Conservation (phyloP, 495 filamentous ascomycete species). For the Penicillium soppii region DNA sequence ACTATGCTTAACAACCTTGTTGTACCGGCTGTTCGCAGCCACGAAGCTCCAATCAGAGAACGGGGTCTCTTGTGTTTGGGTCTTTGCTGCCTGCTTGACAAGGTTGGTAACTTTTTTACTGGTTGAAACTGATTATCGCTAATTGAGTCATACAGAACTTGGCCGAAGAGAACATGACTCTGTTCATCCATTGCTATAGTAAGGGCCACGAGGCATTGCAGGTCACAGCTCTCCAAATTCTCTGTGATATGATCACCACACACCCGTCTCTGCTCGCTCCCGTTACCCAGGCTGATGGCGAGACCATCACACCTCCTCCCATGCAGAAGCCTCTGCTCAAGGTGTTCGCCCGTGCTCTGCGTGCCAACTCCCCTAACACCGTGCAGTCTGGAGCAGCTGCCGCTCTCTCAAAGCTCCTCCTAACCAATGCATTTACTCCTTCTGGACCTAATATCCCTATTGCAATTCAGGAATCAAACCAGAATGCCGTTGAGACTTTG, state of each 20-base stretch:
- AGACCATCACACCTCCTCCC: slow-evolving; percentile 38
- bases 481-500: slow-evolving; percentile 57
- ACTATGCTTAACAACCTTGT: slow-evolving; percentile 96
- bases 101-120: slow-evolving; percentile 43
- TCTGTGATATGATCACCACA: slow-evolving; percentile 89
- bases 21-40: slow-evolving; percentile 88
- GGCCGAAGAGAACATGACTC: slow-evolving; percentile 86
- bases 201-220: slow-evolving; percentile 90
- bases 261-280: slow-evolving; percentile 73
- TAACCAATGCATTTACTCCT: slow-evolving; percentile 57
- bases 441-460: slow-evolving; percentile 37
- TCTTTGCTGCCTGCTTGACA: slow-evolving; percentile 86
- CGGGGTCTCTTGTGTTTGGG: slow-evolving; percentile 86
- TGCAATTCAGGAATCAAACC: slow-evolving; percentile 48
- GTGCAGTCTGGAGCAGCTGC: slow-evolving; percentile 82
- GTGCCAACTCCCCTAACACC: slow-evolving; percentile 61
- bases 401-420: slow-evolving; percentile 81
- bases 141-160: slow-evolving; percentile 53
- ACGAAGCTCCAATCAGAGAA: slow-evolving; percentile 91
- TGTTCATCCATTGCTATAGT: slow-evolving; percentile 94
- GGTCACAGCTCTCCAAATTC: slow-evolving; percentile 83
- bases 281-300: slow-evolving; percentile 39
- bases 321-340: slow-evolving; percentile 67
- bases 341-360: slow-evolving; percentile 73
- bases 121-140: background rate